These are phyloP conservation scores for Xanthoparmelia taractica DNA, from an alignment of 495 filamentous ascomycete genomes.

Conservation along the genomic window DNA sequence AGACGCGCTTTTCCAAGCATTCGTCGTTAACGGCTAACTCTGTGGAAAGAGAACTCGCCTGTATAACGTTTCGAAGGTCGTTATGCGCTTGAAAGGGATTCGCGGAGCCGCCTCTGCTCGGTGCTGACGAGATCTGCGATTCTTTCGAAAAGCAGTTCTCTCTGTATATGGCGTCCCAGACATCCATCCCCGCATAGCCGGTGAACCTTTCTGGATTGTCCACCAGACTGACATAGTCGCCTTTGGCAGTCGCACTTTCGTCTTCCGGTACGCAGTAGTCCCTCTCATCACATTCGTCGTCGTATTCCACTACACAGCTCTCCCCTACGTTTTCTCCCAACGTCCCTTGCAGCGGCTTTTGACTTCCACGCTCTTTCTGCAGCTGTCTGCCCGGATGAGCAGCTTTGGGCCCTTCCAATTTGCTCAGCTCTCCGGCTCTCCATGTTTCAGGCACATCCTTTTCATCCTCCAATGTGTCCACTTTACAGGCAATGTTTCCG, in stretches of 20 bases:
- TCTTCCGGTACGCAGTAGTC: slow-evolving; percentile 98
- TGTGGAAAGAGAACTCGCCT: slow-evolving; percentile 42
- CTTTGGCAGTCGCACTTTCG: slow-evolving; percentile 74
- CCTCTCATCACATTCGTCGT: slow-evolving; percentile 94
- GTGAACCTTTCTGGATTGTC: slow-evolving; percentile 95
- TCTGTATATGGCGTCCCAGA: slow-evolving; percentile 94
- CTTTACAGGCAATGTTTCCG: slow-evolving; percentile 93
- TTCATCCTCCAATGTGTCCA: slow-evolving; percentile 94
- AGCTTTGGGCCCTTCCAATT: slow-evolving; percentile 85
- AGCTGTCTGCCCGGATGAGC: slow-evolving; percentile 70
- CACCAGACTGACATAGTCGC: slow-evolving; percentile 90
- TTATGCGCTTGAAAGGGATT: slow-evolving; percentile 58
- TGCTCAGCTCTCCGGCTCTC: slow-evolving; percentile 86
- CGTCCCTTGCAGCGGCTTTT: slow-evolving; percentile 69
- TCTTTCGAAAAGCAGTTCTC: slow-evolving; percentile 92
- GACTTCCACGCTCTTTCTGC: slow-evolving; percentile 57
- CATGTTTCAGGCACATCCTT: slow-evolving; percentile 86
- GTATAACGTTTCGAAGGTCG: slow-evolving; percentile 75
- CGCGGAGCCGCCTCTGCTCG: slow-evolving; percentile 26
- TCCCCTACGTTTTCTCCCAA: slow-evolving; percentile 84
- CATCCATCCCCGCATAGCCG: slow-evolving; percentile 77
- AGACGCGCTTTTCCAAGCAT: slow-evolving; percentile 95
- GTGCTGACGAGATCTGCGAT: slow-evolving; percentile 36
- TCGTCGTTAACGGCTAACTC: slow-evolving; percentile 74
- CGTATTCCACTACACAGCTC: slow-evolving; percentile 93